Percentiles rank a stretch among this genome's conserved stretches.
phyloP scores from a whole-genome alignment of 768 basidiomycete species.

The Boletellus ananiceps region DNA sequence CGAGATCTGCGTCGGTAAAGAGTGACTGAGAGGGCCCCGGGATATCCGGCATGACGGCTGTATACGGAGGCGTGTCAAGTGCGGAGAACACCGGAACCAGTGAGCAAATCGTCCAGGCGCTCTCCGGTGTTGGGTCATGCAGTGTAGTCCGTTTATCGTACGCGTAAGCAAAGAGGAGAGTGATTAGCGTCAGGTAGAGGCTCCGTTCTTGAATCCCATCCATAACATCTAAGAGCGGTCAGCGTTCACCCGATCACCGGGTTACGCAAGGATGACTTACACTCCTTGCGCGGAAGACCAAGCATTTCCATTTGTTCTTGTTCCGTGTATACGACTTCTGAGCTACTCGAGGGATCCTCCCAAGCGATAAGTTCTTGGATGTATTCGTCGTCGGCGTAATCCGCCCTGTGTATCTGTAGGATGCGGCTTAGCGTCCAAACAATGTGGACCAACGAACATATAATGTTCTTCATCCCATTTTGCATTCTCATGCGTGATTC shows the following conservation, averaged over 20 bases:
- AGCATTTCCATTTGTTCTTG: slow-evolving; percentile 68
- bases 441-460: slow-evolving; percentile 47
- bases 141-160: slow-evolving; percentile 79
- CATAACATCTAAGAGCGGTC: slow-evolving; percentile 50
- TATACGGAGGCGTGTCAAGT: slow-evolving; percentile 64
- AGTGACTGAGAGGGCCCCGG: slow-evolving; percentile 1
- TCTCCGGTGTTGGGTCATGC: slow-evolving; percentile 79
- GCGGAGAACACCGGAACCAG: slow-evolving; percentile 80
- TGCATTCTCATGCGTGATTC: slow-evolving; percentile 59
- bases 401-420: slow-evolving; percentile 51
- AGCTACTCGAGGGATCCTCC: slow-evolving; percentile 49
- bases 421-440: not conserved
- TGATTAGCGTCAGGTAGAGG: slow-evolving; percentile 65
- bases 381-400: slow-evolving; percentile 72
- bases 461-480: slow-evolving; percentile 87
- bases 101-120: slow-evolving; percentile 78
- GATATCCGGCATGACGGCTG: slow-evolving; percentile 12
- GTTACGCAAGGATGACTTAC: slow-evolving; percentile 28
- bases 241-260: not conserved
- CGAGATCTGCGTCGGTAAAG: slow-evolving; percentile 46
- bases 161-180: slow-evolving; percentile 72
- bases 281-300: slow-evolving; percentile 48
- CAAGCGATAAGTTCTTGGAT: slow-evolving; percentile 68
- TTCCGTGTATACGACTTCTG: slow-evolving; percentile 56
- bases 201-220: slow-evolving; percentile 50